phyloP scores from a whole-genome alignment of 129 eudicot species.

The Ambrosia trifida region DNA sequence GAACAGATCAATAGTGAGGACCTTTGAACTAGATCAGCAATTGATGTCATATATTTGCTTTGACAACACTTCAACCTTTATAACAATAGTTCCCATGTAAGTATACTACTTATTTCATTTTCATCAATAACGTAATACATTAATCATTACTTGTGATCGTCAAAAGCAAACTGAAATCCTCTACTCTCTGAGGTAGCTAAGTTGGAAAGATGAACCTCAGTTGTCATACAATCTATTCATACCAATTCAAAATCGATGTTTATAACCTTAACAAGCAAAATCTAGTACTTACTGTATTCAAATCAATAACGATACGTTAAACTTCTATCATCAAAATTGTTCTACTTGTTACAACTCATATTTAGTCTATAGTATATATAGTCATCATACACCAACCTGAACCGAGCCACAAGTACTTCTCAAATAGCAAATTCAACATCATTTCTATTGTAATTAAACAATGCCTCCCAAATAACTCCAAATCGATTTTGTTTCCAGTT shows the following conservation, averaged over 20 bases:
- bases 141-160: not conserved
- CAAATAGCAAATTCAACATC: not conserved
- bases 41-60: not conserved
- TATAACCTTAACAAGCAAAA: conserved; percentile 15
- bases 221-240: conserved; percentile 1
- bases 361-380: not conserved
- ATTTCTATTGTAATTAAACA: not conserved
- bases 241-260: conserved; percentile 7
- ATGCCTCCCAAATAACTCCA: not conserved
- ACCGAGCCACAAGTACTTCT: not conserved
- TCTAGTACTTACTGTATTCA: not conserved
- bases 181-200: conserved; percentile 15
- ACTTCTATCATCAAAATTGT: not conserved
- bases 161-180: conserved; percentile 10
- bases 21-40: not conserved
- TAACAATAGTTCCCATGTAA: not conserved
- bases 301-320: not conserved
- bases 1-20: not conserved
- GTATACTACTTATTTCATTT: not conserved
- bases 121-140: not conserved
- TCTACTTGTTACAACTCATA: not conserved
- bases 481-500: not conserved
- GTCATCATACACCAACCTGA: not conserved
- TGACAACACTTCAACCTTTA: conserved; percentile 14
- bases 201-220: conserved; percentile 1